phyloP scores from a whole-genome alignment of 2,329 filamentous ascomycete genomes.

The Magnaporthiopsis incrustans region DNA sequence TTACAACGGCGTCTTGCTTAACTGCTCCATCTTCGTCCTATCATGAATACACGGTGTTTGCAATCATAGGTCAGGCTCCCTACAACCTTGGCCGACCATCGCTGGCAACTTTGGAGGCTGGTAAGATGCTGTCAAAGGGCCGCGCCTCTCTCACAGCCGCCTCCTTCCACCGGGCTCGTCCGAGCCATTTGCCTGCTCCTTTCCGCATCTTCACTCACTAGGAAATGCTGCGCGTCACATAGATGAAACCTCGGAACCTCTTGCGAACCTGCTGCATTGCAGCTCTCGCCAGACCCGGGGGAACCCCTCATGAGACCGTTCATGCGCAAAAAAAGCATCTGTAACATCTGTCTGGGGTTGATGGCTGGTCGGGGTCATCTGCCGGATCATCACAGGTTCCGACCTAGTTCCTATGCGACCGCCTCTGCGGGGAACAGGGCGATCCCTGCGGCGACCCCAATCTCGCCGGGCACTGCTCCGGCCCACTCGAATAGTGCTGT shows the following conservation, averaged over 20 bases:
- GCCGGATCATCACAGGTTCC: not conserved
- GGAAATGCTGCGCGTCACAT: not conserved
- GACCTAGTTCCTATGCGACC: not conserved
- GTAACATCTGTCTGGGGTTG: not conserved
- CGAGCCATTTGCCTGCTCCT: not conserved
- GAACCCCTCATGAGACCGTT: not conserved
- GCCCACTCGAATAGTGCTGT: not conserved
- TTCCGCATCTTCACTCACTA: not conserved
- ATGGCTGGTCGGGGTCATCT: not conserved
- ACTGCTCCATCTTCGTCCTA: not conserved
- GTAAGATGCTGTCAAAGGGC: not conserved
- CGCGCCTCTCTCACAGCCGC: not conserved
- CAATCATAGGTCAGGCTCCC: not conserved
- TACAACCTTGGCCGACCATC: not conserved
- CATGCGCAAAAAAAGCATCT: not conserved
- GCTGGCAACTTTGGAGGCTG: not conserved
- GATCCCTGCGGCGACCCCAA: not conserved
- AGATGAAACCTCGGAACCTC: not conserved
- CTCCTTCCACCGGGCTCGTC: not conserved
- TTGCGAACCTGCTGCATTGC: not conserved
- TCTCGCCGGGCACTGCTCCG: not conserved
- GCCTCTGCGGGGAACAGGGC: not conserved
- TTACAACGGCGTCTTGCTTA: too few species aligned
- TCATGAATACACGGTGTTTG: not conserved
- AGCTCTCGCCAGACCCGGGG: not conserved